Evolutionary conservation across 2,329 filamentous ascomycete genomes (phyloP).

Genomic region (Torrubiellomyces zombiae): DNA sequence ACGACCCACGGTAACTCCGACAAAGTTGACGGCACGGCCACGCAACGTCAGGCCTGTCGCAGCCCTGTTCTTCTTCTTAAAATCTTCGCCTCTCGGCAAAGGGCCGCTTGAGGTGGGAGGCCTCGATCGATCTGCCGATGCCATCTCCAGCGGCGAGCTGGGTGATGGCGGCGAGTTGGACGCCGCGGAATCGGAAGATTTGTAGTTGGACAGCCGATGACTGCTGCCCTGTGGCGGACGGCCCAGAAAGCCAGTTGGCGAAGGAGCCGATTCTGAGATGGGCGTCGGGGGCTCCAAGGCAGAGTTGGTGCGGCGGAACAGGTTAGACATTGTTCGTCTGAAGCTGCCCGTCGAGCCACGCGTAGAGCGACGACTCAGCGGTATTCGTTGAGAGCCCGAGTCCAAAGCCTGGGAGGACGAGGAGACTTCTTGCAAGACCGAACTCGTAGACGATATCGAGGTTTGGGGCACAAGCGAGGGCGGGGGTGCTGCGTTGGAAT

Average conservation of each 20-base stretch:
- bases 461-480: no score
- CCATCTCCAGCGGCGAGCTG: constrained; percentile 26
- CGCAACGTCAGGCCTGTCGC: constrained; percentile 33
- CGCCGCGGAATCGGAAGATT: constrained; percentile 27
- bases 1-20: constrained; percentile 12
- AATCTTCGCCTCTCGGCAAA: constrained; percentile 26
- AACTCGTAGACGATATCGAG: no score
- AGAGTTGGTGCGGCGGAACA: constrained; percentile 29
- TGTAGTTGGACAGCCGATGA: constrained; percentile 29
- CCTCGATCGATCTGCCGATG: constrained; percentile 10
- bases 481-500: no score
- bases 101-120: constrained; percentile 10
- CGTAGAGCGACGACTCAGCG: constrained; percentile 24
- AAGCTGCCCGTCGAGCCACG: constrained; percentile 27
- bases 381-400: no score
- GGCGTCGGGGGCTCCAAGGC: constrained; percentile 7
- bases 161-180: constrained; percentile 36
- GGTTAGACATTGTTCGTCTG: constrained; percentile 30
- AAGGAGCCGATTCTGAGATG: constrained; percentile 8
- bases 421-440: constrained; percentile 10
- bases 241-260: constrained; percentile 3
- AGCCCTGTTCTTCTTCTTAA: constrained; percentile 32
- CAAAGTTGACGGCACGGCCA: constrained; percentile 31
- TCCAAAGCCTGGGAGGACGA: constrained; percentile 15
- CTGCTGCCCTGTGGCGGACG: constrained; percentile 11